Conservation (phyloP, 768 basidiomycete genomes). For the Tulasnella sp. region DNA sequence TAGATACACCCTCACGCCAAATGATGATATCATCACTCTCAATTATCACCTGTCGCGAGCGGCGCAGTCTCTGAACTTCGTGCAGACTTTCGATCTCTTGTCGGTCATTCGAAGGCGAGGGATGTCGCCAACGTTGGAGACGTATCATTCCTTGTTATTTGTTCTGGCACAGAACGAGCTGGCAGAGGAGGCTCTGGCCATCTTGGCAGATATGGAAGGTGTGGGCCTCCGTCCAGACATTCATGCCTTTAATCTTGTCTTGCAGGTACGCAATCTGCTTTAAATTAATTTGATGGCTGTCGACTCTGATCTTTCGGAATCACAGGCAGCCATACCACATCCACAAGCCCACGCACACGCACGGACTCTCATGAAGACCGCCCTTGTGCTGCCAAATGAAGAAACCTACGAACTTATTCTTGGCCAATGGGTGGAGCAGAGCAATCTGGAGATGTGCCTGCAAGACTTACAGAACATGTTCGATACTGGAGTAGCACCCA, state of each 20-base stretch:
- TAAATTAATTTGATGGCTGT: not conserved
- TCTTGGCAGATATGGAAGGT: slow-evolving; percentile 56
- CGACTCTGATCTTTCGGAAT: not conserved
- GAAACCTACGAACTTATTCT: slow-evolving; percentile 46
- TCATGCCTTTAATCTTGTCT: slow-evolving; percentile 45
- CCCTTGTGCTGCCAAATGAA: slow-evolving; percentile 39
- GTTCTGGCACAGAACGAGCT: slow-evolving; percentile 36
- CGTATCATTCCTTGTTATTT: slow-evolving; percentile 48
- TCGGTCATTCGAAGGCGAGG: slow-evolving; percentile 28
- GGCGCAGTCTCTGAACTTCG: too few relatives aligned
- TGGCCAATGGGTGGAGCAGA: slow-evolving; percentile 32
- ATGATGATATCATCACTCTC: too few relatives aligned
- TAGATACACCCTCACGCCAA: too few relatives aligned
- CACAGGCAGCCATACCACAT: slow-evolving; percentile 25
- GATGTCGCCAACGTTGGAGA: slow-evolving; percentile 40
- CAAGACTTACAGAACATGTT: slow-evolving; percentile 52
- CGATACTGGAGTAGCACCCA: slow-evolving; percentile 37
- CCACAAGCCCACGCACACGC: slow-evolving; percentile 28
- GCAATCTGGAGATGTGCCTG: slow-evolving; percentile 56
- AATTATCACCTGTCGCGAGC: too few relatives aligned
- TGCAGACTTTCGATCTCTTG: too few relatives aligned
- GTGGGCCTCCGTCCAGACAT: slow-evolving; percentile 39
- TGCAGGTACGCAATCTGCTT: slow-evolving; percentile 48
- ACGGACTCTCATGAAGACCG: slow-evolving; percentile 44
- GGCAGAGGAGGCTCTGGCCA: slow-evolving; percentile 47